phyloP scores from a whole-genome alignment of 108 stramenopile genomes.

The Skeletonema potamos region DNA sequence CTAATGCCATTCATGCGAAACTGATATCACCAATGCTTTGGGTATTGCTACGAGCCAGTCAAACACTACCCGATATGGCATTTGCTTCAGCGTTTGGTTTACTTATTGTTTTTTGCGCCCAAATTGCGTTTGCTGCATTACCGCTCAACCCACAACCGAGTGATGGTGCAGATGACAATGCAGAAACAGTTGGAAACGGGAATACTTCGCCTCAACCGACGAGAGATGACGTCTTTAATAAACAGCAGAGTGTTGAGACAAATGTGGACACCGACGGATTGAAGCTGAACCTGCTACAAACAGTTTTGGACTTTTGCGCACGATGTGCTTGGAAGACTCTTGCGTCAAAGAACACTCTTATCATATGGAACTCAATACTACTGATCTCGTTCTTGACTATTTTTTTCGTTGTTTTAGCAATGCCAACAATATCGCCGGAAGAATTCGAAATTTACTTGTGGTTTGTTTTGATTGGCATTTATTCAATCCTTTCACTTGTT shows the following conservation, averaged over 20 bases:
- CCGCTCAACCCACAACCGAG: constrained; percentile 26
- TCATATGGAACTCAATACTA: constrained; percentile 29
- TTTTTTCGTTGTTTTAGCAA: constrained; percentile 13
- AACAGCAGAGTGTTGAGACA: neutral
- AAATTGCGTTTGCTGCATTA: constrained; percentile 37
- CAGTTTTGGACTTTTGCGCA: neutral
- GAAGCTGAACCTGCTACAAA: neutral
- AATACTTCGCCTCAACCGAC: neutral
- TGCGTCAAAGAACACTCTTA: constrained; percentile 37
- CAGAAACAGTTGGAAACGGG: constrained; percentile 14
- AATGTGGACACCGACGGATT: neutral
- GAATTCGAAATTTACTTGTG: constrained; percentile 31
- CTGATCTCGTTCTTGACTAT: constrained; percentile 24
- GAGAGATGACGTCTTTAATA: constrained; percentile 8
- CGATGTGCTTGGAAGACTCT: constrained; percentile 21
- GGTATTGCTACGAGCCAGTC: constrained; percentile 32
- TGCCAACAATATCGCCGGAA: neutral
- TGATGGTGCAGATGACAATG: constrained; percentile 26
- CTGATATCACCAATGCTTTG: constrained; percentile 1
- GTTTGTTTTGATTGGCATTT: constrained; percentile 24
- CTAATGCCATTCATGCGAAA: neutral
- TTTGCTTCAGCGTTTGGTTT: constrained; percentile 37
- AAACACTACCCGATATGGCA: constrained; percentile 43
- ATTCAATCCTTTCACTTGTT: constrained; percentile 18
- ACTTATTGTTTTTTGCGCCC: constrained; percentile 36